Evolutionary conservation across 768 basidiomycete genomes (phyloP), one percentile per base, ranked within the genome.

Genomic region (Lactifluus echinatus): DNA sequence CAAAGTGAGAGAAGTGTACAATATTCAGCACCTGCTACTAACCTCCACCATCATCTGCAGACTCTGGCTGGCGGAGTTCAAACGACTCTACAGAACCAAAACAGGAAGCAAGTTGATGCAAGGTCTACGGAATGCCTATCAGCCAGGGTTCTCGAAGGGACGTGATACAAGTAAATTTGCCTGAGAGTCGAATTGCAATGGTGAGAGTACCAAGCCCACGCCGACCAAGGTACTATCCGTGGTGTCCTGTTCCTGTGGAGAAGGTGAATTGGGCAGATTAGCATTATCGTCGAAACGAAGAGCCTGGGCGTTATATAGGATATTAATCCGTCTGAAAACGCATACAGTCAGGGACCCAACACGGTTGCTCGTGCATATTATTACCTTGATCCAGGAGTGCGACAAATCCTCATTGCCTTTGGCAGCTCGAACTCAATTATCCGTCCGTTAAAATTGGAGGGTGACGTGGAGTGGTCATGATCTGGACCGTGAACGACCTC

Each of bases 21-120:
- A 37, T 14, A 34, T 58, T 14, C 8, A 23, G 3, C 17, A n/a
- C 17, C 19, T 48, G 43, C 11, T 28, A 14, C 52, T 24, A 17
- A 65, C 65, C 42, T 55, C 34, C 15, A 51, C 43, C 52, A 47
- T 59, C 64, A 19, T 52, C 50, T 19, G 39, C 24, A 3, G 15
- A 36, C 26, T 59, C 58, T 24, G 65, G 51, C 3, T 50, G 49
- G 55, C 70, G 74, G 10, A 68, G 64, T 10, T 64, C 65, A 60
- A 89, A 80, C 36, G 72, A 71, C 63, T 90, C 88, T 24, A 91
- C 64, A 4, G 72, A 68, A 29, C 89, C 89, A 65, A 90, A 91
- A 37, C 79, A 76, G 14, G 73, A 68, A 11, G 76, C 75, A 34
- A 91, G 71, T 24, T 69, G 72, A 14, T 71, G 70, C 26, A 88